A percentile compares a stretch with the other conserved stretches of the same genome.
These are phyloP conservation scores for Cicer yamashitae DNA, from an alignment of 306 rosid species.

Conservation along the genomic window DNA sequence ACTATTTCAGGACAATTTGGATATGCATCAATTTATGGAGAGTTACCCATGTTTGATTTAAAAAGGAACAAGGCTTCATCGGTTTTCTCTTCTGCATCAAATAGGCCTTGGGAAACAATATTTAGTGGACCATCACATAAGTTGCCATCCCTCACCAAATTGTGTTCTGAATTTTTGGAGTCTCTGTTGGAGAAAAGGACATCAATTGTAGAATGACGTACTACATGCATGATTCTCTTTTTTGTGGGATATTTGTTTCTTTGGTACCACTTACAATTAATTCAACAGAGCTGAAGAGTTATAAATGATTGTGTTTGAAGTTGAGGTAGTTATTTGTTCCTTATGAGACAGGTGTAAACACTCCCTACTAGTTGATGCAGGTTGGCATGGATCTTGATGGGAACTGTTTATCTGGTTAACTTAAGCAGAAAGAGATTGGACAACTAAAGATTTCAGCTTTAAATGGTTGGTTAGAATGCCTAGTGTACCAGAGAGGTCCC, in stretches of 20 bases:
- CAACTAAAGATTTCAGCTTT: slow-evolving; percentile 37
- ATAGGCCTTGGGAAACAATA: slow-evolving; percentile 88
- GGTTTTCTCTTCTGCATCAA: slow-evolving; percentile 65
- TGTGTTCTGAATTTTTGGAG: slow-evolving; percentile 80
- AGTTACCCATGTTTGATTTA: slow-evolving; percentile 64
- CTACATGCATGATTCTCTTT: neutral
- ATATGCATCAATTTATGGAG: slow-evolving; percentile 76
- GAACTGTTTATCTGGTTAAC: slow-evolving; percentile 34
- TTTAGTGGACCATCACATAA: slow-evolving; percentile 77
- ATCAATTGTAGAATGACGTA: slow-evolving; percentile 53
- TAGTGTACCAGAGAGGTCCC: slow-evolving; percentile 12
- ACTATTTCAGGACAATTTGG: slow-evolving; percentile 69
- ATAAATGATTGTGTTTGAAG: slow-evolving; percentile 26
- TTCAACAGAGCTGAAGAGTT: slow-evolving; percentile 26
- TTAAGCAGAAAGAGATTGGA: slow-evolving; percentile 34
- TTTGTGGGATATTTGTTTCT: slow-evolving; percentile 26
- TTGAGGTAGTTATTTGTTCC: slow-evolving; percentile 26
- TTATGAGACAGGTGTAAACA: slow-evolving; percentile 2
- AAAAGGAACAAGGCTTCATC: slow-evolving; percentile 49
- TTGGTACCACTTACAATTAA: slow-evolving; percentile 20
- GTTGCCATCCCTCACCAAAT: slow-evolving; percentile 84
- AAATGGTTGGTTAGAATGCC: slow-evolving; percentile 27
- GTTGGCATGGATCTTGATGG: slow-evolving; percentile 31
- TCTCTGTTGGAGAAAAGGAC: slow-evolving; percentile 74
- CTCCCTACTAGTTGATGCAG: slow-evolving; percentile 8